phyloP scores from a whole-genome alignment of 345 rosid genomes.

The Diplotaxis tenuifolia region DNA sequence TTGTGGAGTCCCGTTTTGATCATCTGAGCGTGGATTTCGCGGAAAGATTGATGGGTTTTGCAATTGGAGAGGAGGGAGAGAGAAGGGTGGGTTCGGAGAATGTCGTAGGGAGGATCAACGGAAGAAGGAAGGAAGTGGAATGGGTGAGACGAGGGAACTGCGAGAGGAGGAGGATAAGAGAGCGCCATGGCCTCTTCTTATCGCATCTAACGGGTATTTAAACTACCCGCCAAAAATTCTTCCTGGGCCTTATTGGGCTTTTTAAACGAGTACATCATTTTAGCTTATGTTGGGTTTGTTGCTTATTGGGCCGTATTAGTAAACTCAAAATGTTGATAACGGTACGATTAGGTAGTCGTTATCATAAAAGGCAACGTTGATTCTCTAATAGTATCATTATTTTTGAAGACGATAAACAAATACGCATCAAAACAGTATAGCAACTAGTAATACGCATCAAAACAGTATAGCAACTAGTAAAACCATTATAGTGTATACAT shows the following conservation, averaged over 20 bases:
- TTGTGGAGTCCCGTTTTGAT: conserved; percentile 74
- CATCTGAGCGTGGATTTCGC: conserved; percentile 56
- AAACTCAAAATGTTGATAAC: background rate
- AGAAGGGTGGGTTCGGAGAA: conserved; percentile 55
- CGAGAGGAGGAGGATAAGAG: conserved; percentile 34
- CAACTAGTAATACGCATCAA: background rate
- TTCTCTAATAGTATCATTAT: background rate
- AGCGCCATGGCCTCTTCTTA: conserved; percentile 26
- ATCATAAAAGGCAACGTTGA: background rate
- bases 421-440: background rate
- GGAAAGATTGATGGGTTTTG: conserved; percentile 46
- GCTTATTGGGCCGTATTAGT: background rate
- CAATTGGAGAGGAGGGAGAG: conserved; percentile 61
- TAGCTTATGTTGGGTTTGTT: background rate
- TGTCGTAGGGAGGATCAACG: conserved; percentile 65
- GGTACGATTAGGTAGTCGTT: background rate
- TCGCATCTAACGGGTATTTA: background rate
- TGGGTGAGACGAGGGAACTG: conserved; percentile 33
- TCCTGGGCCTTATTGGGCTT: background rate
- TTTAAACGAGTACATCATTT: background rate
- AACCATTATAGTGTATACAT: conserved; percentile 1
- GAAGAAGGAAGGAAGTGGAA: conserved; percentile 52
- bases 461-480: background rate
- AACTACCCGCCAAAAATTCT: background rate
- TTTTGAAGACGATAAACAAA: background rate